Conservation (phyloP, 2,329 filamentous ascomycete species). For the Ceratocystis albifundus region DNA sequence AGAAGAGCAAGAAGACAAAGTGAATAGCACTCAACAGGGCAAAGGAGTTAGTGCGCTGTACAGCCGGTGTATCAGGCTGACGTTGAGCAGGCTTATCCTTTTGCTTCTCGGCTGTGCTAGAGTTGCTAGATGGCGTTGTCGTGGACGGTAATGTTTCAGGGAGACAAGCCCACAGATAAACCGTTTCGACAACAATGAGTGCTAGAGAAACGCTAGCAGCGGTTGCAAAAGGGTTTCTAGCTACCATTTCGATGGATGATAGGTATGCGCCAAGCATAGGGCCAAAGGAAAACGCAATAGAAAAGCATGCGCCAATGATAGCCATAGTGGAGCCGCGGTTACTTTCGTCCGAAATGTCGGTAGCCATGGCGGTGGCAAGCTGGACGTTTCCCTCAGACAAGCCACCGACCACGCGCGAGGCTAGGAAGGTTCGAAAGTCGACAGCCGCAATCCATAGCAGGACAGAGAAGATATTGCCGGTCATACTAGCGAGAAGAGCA, state of each 20-base stretch:
- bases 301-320: slow-evolving; percentile 90
- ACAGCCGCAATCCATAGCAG: slow-evolving; percentile 87
- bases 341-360: slow-evolving; percentile 80
- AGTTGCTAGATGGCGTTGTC: slow-evolving; percentile 29
- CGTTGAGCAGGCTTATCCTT: neutral
- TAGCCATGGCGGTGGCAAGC: slow-evolving; percentile 88
- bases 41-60: slow-evolving; percentile 67
- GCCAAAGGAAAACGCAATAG: slow-evolving; percentile 91
- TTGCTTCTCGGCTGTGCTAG: slow-evolving; percentile 22
- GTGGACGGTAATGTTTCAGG: slow-evolving; percentile 72
- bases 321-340: slow-evolving; percentile 89
- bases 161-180: slow-evolving; percentile 72
- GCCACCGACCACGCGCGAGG: slow-evolving; percentile 84
- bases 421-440: slow-evolving; percentile 90
- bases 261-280: slow-evolving; percentile 83
- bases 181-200: slow-evolving; percentile 74
- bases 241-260: slow-evolving; percentile 62
- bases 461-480: slow-evolving; percentile 83
- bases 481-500: slow-evolving; percentile 83
- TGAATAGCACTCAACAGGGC: slow-evolving; percentile 72
- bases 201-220: slow-evolving; percentile 79
- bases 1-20: slow-evolving; percentile 86
- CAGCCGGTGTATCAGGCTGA: slow-evolving; percentile 20
- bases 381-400: slow-evolving; percentile 96
- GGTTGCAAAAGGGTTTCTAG: slow-evolving; percentile 84